A percentile compares a stretch with the other conserved stretches of the same genome.
These are phyloP conservation scores for Beauveria sp. DNA, from an alignment of 2,329 filamentous ascomycete species.

Conservation along the genomic window DNA sequence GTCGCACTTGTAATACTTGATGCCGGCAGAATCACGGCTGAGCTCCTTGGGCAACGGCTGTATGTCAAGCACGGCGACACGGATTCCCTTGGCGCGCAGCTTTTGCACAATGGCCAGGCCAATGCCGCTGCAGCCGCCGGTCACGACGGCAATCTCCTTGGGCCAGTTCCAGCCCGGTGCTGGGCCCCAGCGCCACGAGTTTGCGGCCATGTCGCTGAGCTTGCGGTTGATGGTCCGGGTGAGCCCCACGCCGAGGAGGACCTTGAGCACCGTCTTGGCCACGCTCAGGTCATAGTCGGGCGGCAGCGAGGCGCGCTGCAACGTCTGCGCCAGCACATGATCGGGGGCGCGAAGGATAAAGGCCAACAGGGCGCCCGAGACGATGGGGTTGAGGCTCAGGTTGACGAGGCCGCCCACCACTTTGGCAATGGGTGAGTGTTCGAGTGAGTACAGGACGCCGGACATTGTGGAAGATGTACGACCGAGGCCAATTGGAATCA, in stretches of 20 bases:
- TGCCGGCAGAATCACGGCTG: conserved; percentile 26
- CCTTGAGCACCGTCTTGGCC: conserved; percentile 7
- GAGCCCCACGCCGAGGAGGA: conserved; percentile 12
- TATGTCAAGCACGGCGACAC: conserved; percentile 63
- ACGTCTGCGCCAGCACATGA: not conserved
- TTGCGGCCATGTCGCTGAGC: conserved; percentile 13
- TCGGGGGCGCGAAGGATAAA: not conserved
- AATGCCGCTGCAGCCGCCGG: conserved; percentile 64
- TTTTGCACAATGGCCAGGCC: conserved; percentile 53
- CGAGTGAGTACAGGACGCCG: not conserved
- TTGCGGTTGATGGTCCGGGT: conserved; percentile 12
- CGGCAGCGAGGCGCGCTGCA: conserved; percentile 7
- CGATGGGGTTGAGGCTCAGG: conserved; percentile 1
- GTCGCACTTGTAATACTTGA: conserved; percentile 60
- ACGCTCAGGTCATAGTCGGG: conserved; percentile 1
- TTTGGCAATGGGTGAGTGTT: conserved; percentile 2
- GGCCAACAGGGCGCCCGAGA: conserved; percentile 1
- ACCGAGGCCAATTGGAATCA: not conserved
- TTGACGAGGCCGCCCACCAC: not conserved
- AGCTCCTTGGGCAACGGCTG: conserved; percentile 9
- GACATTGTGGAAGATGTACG: conserved; percentile 1
- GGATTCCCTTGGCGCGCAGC: conserved; percentile 51
- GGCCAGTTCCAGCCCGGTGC: conserved; percentile 16
- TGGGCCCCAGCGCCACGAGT: conserved; percentile 10
- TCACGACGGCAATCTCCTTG: conserved; percentile 52